Evolutionary conservation across 768 basidiomycete species (phyloP).

Genomic region (Kondoa subrosea): DNA sequence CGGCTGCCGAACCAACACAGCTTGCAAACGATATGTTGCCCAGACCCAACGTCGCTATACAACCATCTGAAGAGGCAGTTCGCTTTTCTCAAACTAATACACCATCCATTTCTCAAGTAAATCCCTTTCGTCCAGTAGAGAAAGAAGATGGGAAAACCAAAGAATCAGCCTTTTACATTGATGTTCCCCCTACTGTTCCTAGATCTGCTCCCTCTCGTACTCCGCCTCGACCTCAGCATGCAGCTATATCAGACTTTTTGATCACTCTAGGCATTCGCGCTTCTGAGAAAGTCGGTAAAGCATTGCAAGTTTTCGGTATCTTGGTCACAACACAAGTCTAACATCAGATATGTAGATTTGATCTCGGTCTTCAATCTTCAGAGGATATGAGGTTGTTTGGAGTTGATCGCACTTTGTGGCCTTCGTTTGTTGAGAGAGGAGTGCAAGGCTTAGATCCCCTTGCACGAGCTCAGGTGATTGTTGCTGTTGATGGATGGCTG

Average conservation of each 20-base stretch:
- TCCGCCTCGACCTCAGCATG: neutral
- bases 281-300: neutral
- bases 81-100: too few relatives aligned
- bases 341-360: neutral
- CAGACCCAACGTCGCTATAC: too few relatives aligned
- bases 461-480: neutral
- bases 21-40: too few relatives aligned
- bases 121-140: too few relatives aligned
- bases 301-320: neutral
- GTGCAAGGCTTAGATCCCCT: neutral
- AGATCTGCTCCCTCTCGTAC: neutral
- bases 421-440: neutral
- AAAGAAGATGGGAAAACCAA: too few relatives aligned
- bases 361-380: neutral
- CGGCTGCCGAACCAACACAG: too few relatives aligned
- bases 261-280: neutral
- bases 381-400: neutral
- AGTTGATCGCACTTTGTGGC: neutral
- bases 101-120: too few relatives aligned
- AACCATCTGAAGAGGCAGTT: too few relatives aligned
- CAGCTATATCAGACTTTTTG: neutral
- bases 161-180: too few relatives aligned
- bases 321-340: neutral
- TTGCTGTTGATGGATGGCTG: neutral
- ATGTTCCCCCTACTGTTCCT: too few relatives aligned